phyloP scores from a whole-genome alignment of 164 flowering plant genomes.

The Pachysandra terminalis region DNA sequence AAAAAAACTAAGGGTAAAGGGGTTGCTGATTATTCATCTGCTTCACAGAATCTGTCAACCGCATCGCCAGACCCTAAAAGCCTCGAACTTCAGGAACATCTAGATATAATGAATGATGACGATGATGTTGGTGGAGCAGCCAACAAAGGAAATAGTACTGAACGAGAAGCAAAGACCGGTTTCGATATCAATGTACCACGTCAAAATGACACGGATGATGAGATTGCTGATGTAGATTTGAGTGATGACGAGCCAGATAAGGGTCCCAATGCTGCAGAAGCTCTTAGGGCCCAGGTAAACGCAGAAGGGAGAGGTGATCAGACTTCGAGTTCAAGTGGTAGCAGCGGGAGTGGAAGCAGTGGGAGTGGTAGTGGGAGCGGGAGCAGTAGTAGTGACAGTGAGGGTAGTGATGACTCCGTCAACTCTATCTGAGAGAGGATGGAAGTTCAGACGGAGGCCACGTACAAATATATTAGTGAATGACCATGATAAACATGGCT shows the following conservation, averaged over 20 bases:
- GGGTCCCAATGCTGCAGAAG: conserved; percentile 80
- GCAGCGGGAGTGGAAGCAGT: conserved; percentile 68
- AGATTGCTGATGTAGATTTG: conserved; percentile 85
- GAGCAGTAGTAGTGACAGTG: conserved; percentile 55
- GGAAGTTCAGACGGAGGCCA: no score
- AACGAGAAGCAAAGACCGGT: conserved; percentile 23
- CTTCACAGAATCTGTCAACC: conserved; percentile 21
- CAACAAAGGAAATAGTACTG: conserved; percentile 25
- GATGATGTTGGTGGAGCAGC: conserved; percentile 25
- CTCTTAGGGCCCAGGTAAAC: conserved; percentile 77
- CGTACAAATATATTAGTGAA: no score
- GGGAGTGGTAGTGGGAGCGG: conserved; percentile 52
- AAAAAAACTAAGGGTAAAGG: conserved; percentile 31
- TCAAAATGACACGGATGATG: conserved; percentile 65
- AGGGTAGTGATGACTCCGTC: conserved; percentile 62
- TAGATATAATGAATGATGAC: conserved; percentile 52
- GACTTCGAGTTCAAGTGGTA: conserved; percentile 53
- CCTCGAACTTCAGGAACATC: conserved; percentile 47
- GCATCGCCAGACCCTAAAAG: conserved; percentile 36
- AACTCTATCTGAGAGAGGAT: conserved; percentile 37
- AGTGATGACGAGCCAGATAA: conserved; percentile 63
- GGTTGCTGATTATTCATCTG: conserved; percentile 22
- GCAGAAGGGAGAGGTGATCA: conserved; percentile 42
- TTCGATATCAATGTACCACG: conserved; percentile 45
- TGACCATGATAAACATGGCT: no score